Evolutionary conservation across 331 rosid genomes (phyloP).

Genomic region (Telfairia occidentalis): DNA sequence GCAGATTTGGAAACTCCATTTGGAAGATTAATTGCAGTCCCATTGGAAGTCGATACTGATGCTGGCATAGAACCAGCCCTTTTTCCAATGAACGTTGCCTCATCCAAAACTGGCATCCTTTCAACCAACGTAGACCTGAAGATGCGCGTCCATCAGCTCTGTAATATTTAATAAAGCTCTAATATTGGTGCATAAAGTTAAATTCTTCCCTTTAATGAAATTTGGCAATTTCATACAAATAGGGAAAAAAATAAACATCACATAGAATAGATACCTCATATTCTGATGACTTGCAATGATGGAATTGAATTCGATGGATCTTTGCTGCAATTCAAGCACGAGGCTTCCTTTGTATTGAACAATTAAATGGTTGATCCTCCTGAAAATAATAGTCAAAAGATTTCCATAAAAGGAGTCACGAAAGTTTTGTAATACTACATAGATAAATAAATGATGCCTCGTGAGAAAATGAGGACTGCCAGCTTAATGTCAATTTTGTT

Average conservation of each 20-base stretch:
- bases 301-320: constrained; percentile 82
- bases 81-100: constrained; percentile 69
- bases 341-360: constrained; percentile 77
- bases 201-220: constrained; percentile 1
- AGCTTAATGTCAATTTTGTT: neutral
- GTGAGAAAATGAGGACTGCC: neutral
- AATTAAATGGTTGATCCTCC: constrained; percentile 74
- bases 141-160: constrained; percentile 19
- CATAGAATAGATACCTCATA: constrained; percentile 48
- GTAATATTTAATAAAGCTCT: neutral
- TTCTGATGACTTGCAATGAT: constrained; percentile 64
- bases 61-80: constrained; percentile 55
- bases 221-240: neutral
- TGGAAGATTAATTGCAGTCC: constrained; percentile 53
- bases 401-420: constrained; percentile 11
- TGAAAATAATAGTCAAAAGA: constrained; percentile 24
- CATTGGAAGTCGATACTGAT: constrained; percentile 41
- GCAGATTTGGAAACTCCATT: constrained; percentile 67
- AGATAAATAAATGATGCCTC: neutral
- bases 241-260: neutral
- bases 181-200: neutral
- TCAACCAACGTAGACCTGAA: constrained; percentile 75
- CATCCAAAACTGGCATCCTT: constrained; percentile 96
- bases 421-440: neutral
- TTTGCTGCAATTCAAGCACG: constrained; percentile 96